Conservation (phyloP, 1,139 yeast species). For the Meyerozyma athensensis region DNA sequence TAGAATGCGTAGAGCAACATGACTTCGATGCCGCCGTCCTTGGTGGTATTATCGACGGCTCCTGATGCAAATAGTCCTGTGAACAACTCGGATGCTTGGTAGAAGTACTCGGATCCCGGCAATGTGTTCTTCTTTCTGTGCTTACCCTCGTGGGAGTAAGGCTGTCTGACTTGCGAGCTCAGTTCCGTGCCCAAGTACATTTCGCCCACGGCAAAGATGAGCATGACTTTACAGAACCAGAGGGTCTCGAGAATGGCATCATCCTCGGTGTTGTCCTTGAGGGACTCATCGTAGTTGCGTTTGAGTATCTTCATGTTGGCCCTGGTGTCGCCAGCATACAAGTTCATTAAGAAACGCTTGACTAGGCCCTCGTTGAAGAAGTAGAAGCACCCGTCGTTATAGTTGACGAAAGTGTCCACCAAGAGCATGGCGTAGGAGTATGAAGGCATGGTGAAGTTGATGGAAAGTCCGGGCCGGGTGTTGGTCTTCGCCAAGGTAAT, state of each 20-base stretch:
- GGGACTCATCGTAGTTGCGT: constrained; percentile 39
- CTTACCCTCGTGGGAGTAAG: constrained; percentile 34
- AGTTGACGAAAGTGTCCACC: constrained; percentile 72
- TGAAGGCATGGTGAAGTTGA: constrained; percentile 68
- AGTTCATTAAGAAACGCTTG: constrained; percentile 56
- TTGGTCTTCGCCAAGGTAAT: constrained; percentile 65
- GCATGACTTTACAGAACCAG: constrained; percentile 72
- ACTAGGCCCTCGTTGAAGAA: constrained; percentile 80
- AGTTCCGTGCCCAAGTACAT: constrained; percentile 75
- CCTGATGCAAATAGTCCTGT: constrained; percentile 75
- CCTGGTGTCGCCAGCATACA: constrained; percentile 46
- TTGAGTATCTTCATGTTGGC: constrained; percentile 38
- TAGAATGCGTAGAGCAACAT: constrained; percentile 73
- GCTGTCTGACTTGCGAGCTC: constrained; percentile 32
- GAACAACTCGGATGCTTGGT: constrained; percentile 70
- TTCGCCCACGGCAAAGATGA: constrained; percentile 80
- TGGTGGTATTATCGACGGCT: constrained; percentile 70
- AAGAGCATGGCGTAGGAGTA: constrained; percentile 71
- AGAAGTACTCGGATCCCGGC: constrained; percentile 75
- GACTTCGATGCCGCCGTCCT: constrained; percentile 82
- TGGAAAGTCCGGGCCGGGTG: constrained; percentile 62
- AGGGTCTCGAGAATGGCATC: constrained; percentile 68
- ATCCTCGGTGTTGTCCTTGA: constrained; percentile 41
- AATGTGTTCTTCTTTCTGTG: constrained; percentile 38
- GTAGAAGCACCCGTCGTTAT: constrained; percentile 82